Conservation (phyloP, 139 green algal genomes). For the Ettlia oleoabundans region DNA sequence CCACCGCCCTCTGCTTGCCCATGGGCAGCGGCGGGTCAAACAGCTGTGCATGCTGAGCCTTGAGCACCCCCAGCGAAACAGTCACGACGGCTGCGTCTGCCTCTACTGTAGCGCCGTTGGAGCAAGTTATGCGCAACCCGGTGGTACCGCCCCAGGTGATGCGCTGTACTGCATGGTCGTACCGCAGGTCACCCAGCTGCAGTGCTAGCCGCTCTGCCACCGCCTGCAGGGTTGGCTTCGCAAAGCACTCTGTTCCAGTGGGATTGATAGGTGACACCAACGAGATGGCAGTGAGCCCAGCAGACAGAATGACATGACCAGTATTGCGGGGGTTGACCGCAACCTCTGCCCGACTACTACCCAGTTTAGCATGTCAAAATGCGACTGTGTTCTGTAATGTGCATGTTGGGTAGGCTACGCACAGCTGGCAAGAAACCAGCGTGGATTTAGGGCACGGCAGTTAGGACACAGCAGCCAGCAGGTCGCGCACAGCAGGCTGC, state of each 20-base stretch:
- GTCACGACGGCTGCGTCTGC: constrained; percentile 48
- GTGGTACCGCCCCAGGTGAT: constrained; percentile 24
- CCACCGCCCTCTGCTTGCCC: constrained; percentile 29
- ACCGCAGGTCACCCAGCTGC: constrained; percentile 32
- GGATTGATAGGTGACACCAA: too few species aligned
- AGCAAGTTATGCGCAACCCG: constrained; percentile 25
- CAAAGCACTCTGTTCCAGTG: too few species aligned
- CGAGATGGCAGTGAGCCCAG: too few species aligned
- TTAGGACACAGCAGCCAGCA: too few species aligned
- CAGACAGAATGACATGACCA: not conserved
- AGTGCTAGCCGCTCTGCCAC: constrained; percentile 45
- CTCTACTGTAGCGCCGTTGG: constrained; percentile 8
- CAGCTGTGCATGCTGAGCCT: constrained; percentile 25
- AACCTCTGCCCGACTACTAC: too few species aligned
- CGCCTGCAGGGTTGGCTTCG: too few species aligned
- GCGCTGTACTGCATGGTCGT: constrained; percentile 16
- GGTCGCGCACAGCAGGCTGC: not conserved
- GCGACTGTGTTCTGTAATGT: too few species aligned
- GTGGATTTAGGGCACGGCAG: too few species aligned
- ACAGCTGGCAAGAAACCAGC: too few species aligned
- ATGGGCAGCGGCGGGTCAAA: constrained; percentile 43
- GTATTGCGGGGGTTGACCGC: too few species aligned
- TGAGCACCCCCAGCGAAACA: constrained; percentile 51
- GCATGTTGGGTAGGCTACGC: too few species aligned
- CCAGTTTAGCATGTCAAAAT: too few species aligned